phyloP scores from a whole-genome alignment of 1,284 basidiomycete genomes.

The Moesziomyces aphidis region DNA sequence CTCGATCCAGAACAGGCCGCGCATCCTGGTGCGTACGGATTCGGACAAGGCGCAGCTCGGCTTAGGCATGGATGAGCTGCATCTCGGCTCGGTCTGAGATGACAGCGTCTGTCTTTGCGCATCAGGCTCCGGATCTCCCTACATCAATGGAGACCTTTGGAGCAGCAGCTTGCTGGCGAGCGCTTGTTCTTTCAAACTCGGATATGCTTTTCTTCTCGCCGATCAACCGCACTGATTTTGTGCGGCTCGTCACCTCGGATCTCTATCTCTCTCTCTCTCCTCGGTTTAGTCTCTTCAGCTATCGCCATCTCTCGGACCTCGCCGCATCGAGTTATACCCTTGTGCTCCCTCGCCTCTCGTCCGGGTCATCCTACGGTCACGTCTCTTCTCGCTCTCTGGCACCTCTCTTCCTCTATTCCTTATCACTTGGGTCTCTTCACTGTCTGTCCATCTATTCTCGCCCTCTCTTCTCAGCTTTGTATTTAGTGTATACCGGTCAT shows the following conservation, averaged over 20 bases:
- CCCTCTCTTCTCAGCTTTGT: not conserved
- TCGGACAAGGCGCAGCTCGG: constrained; percentile 8
- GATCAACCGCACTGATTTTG: not conserved
- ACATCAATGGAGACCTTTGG: not conserved
- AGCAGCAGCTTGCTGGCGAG: not conserved
- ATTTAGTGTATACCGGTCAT: not conserved
- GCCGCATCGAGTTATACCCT: not conserved
- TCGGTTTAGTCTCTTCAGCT: not conserved
- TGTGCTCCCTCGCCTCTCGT: not conserved
- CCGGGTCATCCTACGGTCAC: not conserved
- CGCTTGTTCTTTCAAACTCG: not conserved
- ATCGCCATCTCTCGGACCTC: not conserved
- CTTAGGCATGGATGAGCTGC: constrained; percentile 16
- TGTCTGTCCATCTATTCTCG: not conserved
- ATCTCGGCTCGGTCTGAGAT: constrained; percentile 11
- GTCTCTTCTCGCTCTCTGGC: not conserved
- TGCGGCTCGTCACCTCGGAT: not conserved
- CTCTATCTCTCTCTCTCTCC: not conserved
- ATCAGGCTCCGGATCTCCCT: not conserved
- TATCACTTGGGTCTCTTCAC: not conserved
- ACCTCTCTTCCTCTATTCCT: too few relatives aligned
- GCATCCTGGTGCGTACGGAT: constrained; percentile 9
- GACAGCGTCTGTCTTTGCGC: too few relatives aligned
- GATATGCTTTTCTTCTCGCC: not conserved
- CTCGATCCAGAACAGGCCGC: constrained; percentile 29